Evolutionary conservation across 768 basidiomycete genomes (phyloP).

Genomic region (Hypholoma sublateritium): DNA sequence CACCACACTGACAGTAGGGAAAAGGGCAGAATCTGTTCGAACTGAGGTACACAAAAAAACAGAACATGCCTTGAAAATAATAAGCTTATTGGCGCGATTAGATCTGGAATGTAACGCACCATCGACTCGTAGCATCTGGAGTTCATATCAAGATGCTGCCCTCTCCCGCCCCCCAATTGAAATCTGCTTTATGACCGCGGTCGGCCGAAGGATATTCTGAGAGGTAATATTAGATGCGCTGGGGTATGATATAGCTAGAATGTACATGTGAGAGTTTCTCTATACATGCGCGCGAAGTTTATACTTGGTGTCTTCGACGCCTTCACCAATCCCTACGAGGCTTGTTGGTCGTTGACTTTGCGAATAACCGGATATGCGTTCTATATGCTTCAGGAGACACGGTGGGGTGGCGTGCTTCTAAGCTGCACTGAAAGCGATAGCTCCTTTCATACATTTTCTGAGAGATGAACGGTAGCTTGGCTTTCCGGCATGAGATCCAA

Average conservation of each 20-base stretch:
- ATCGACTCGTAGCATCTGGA: slow-evolving; percentile 51
- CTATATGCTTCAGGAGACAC: background rate
- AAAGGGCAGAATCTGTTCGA: slow-evolving; percentile 44
- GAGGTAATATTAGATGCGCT: too few species aligned
- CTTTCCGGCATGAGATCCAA: background rate
- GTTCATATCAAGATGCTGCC: slow-evolving; percentile 55
- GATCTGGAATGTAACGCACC: slow-evolving; percentile 58
- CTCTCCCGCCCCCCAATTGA: slow-evolving; percentile 23
- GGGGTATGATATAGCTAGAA: too few species aligned
- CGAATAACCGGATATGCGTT: too few species aligned
- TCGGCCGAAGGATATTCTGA: too few species aligned
- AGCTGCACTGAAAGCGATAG: background rate
- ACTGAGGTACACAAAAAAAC: slow-evolving; percentile 39
- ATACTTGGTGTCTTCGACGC: too few species aligned
- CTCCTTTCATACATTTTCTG: background rate
- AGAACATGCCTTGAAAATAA: background rate
- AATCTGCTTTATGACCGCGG: background rate
- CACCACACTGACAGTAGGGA: slow-evolving; percentile 50
- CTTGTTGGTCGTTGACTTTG: too few species aligned
- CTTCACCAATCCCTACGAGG: too few species aligned
- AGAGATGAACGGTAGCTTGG: background rate
- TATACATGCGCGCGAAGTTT: too few species aligned
- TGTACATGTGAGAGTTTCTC: too few species aligned
- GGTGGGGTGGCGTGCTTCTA: background rate
- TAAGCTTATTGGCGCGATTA: slow-evolving; percentile 14